A percentile compares a stretch with the other conserved stretches of the same genome.
These are phyloP conservation scores for Ministeria vibrans DNA, from an alignment of 78 protist genomes.

Conservation along the genomic window DNA sequence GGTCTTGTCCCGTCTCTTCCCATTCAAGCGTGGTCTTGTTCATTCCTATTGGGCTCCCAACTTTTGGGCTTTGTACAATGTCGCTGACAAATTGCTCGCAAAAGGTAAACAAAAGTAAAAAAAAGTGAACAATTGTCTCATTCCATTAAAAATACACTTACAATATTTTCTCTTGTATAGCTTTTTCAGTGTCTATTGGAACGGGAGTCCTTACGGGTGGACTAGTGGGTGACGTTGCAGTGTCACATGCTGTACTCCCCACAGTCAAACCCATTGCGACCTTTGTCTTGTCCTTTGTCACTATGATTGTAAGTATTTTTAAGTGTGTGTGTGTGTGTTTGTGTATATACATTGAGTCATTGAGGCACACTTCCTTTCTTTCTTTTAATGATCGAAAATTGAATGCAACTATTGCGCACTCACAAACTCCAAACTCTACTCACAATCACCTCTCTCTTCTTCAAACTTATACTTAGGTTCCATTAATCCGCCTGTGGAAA, in stretches of 20 bases:
- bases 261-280: conserved; percentile 43
- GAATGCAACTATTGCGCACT: no score
- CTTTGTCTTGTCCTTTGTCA: conserved; percentile 13
- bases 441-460: no score
- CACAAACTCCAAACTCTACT: no score
- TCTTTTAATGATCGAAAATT: no score
- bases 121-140: no score
- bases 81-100: conserved; percentile 46
- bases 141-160: no score
- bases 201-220: conserved; percentile 42
- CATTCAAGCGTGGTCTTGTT: conserved; percentile 86
- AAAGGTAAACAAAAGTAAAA: not conserved
- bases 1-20: conserved; percentile 77
- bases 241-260: conserved; percentile 44
- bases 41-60: conserved; percentile 98
- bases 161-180: not conserved
- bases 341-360: no score
- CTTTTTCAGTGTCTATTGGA: not conserved
- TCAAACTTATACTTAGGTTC: no score
- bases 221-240: conserved; percentile 48
- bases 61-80: conserved; percentile 77
- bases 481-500: not conserved
- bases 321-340: no score
- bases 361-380: no score
- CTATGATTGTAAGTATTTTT: conserved; percentile 44